These are phyloP conservation scores for Botrytis aclada DNA, from an alignment of 2,329 filamentous ascomycete genomes.

Conservation along the genomic window DNA sequence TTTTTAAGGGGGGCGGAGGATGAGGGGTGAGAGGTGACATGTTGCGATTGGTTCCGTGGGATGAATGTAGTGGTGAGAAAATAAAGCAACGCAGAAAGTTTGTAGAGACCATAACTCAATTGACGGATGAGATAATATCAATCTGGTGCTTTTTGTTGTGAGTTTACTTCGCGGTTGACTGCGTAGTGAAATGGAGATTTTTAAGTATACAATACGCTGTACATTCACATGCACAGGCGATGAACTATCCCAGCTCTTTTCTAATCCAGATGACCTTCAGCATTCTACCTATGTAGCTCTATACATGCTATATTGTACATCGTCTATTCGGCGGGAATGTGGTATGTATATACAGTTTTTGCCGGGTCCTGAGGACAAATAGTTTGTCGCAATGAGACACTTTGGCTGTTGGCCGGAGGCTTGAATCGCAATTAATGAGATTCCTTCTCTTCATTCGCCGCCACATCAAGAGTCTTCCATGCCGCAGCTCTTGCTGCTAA, in stretches of 20 bases:
- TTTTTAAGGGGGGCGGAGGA: neutral
- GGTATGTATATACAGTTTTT: neutral
- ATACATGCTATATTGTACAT: neutral
- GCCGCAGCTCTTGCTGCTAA: conserved; percentile 29
- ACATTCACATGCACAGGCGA: no score
- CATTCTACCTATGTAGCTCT: neutral
- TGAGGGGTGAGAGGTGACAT: neutral
- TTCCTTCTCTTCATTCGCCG: neutral
- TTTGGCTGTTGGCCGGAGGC: neutral
- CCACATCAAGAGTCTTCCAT: conserved; percentile 27
- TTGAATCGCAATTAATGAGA: neutral
- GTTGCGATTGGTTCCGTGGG: no score
- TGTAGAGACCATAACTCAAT: neutral
- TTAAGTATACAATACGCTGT: neutral
- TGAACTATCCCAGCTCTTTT: neutral
- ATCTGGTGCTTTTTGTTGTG: neutral
- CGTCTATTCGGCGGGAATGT: neutral
- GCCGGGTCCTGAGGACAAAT: neutral
- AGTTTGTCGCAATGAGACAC: neutral
- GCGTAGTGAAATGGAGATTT: neutral
- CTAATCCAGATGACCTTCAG: neutral
- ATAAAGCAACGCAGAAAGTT: neutral
- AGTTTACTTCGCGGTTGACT: neutral
- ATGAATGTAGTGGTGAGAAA: neutral
- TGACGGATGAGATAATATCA: neutral